Evolutionary conservation across 139 green algal species (phyloP), one percentile per base, ranked within the genome.

Genomic region (Auxenochlorella pyrenoidosa): DNA sequence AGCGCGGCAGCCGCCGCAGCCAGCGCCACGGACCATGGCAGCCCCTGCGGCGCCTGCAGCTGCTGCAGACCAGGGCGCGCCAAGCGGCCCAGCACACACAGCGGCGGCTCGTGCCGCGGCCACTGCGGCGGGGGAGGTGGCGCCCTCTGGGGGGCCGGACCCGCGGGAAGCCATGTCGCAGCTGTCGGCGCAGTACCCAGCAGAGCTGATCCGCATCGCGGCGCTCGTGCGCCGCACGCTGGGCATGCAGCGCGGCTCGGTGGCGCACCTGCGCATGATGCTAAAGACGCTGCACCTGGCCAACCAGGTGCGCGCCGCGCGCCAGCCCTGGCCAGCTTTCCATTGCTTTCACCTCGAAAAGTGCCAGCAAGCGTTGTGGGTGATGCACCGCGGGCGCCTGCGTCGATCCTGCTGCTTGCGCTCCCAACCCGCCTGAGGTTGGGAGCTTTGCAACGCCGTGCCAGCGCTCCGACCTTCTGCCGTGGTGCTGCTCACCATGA

Each of bases 261-360:
- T n/a, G 41, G 70, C 36, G 13, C 75, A 88, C 58, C 71, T 95
- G 87, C 87, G 88, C 65, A 77, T 84, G 41, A 51, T 94, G 51
- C 83, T 95, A 30, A 87, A 87, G 30, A 90, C 89, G 22, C 87
- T 78, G 18, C 65, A 89, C 19, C 79, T 95, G 70, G 75, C 79
- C 26, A 88, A 87, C 10, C 83, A 91, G 84, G 77, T 82, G 24
- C n/a, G n/a, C n/a, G n/a, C n/a, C n/a, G n/a, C n/a, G n/a, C n/a
- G n/a, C n/a, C n/a, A n/a, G n/a, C n/a, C n/a, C n/a, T n/a, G n/a
- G n/a, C n/a, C n/a, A n/a, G n/a, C n/a, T n/a, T n/a, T n/a, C n/a
- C n/a, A n/a, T n/a, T n/a, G n/a, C n/a, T n/a, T n/a, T n/a, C n/a
- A n/a, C n/a, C n/a, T n/a, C n/a, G n/a, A n/a, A n/a, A n/a, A n/a